Evolutionary conservation across 768 basidiomycete genomes (phyloP).

Genomic region (Cubamyces sp.): DNA sequence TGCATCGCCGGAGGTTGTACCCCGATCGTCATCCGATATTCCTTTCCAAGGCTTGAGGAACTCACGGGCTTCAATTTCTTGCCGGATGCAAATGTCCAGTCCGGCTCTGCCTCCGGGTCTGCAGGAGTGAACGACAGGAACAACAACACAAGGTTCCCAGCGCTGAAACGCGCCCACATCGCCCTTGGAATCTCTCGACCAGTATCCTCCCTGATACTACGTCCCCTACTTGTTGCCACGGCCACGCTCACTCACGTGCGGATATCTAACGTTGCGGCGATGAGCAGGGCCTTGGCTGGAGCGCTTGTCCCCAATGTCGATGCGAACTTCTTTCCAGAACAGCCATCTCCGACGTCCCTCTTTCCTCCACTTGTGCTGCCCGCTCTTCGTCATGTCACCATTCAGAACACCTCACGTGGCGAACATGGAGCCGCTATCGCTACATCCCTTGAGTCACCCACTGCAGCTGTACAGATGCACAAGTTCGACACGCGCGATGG

Average conservation of each 20-base stretch:
- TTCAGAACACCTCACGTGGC: too few relatives aligned
- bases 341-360: too few relatives aligned
- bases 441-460: too few relatives aligned
- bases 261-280: background rate
- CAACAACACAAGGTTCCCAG: background rate
- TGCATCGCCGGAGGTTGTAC: background rate
- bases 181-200: background rate
- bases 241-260: background rate
- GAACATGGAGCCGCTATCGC: too few relatives aligned
- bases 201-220: background rate
- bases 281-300: background rate
- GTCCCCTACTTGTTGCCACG: background rate
- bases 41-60: background rate
- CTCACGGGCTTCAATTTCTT: background rate
- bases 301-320: background rate
- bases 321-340: background rate
- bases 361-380: too few relatives aligned
- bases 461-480: too few relatives aligned
- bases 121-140: too few relatives aligned
- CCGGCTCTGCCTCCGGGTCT: too few relatives aligned
- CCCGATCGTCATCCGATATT: background rate
- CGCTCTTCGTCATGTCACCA: too few relatives aligned
- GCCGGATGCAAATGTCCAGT: too few relatives aligned
- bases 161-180: background rate
- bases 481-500: too few relatives aligned